phyloP scores from a whole-genome alignment of 164 flowering plant species.

The Echeveria elegans region DNA sequence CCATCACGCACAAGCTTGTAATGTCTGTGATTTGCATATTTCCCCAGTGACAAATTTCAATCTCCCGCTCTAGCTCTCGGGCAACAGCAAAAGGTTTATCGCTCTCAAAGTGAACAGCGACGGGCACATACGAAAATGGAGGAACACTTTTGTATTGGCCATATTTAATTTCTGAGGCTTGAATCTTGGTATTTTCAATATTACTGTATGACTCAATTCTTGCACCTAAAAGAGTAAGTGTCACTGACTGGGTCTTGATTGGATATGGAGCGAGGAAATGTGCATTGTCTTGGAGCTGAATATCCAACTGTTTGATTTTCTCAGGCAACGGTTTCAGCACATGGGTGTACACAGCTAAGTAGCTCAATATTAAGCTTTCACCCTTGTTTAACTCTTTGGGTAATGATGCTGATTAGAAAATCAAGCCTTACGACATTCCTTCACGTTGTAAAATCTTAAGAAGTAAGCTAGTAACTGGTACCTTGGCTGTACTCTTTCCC shows the following conservation, averaged over 20 bases:
- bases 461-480: conserved; percentile 28
- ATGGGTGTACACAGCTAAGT: conserved; percentile 59
- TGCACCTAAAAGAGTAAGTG: conserved; percentile 51
- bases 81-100: conserved; percentile 79
- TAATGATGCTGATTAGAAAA: conserved; percentile 51
- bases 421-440: conserved; percentile 59
- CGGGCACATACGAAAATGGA: conserved; percentile 57
- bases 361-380: conserved; percentile 50
- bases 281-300: conserved; percentile 81
- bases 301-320: conserved; percentile 76
- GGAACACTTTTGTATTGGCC: conserved; percentile 75
- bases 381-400: conserved; percentile 54
- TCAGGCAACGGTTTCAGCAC: conserved; percentile 73
- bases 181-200: conserved; percentile 52
- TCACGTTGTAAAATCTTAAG: conserved; percentile 34
- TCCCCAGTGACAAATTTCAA: conserved; percentile 97
- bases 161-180: conserved; percentile 79
- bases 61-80: conserved; percentile 66
- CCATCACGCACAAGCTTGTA: conserved; percentile 77
- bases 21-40: conserved; percentile 83
- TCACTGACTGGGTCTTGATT: conserved; percentile 59
- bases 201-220: conserved; percentile 82
- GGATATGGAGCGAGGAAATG: conserved; percentile 69
- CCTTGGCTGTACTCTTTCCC: conserved; percentile 67
- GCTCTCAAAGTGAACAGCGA: conserved; percentile 65